phyloP scores from a whole-genome alignment of 1,284 basidiomycete species.

The Irpex lacteus region DNA sequence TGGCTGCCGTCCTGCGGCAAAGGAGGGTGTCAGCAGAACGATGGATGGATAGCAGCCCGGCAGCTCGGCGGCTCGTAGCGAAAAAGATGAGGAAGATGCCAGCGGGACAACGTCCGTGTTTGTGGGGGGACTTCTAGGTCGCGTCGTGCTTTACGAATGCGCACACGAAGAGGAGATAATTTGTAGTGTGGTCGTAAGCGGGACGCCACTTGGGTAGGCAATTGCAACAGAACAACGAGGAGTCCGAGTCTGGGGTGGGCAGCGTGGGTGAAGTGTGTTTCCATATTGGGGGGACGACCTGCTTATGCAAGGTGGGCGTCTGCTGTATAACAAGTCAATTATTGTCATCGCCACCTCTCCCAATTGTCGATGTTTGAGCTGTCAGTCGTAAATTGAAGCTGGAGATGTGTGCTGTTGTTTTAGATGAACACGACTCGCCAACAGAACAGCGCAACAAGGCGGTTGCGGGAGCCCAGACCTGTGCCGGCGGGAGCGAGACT shows the following conservation, averaged over 20 bases:
- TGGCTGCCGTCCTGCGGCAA: background rate
- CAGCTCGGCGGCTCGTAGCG: background rate
- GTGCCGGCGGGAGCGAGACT: constrained; percentile 1
- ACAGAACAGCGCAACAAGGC: background rate
- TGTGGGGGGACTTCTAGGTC: background rate
- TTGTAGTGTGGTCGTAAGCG: background rate
- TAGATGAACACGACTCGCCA: too few relatives aligned
- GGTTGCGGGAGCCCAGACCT: background rate
- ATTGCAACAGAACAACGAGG: background rate
- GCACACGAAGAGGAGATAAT: background rate
- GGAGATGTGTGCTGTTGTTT: too few relatives aligned
- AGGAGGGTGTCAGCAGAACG: background rate
- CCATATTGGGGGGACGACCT: background rate
- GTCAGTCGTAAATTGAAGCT: too few relatives aligned
- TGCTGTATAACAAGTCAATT: too few relatives aligned
- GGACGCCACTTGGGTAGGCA: background rate
- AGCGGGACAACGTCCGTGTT: background rate
- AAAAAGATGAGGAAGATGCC: background rate
- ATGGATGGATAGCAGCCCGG: background rate
- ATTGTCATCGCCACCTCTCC: too few relatives aligned
- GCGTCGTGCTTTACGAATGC: background rate
- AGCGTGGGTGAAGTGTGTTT: background rate
- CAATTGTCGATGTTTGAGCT: too few relatives aligned
- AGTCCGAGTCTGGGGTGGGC: background rate
- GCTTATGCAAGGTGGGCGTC: background rate